Base-by-base conservation (phyloP, 257 asterid genomes). In the Salvia splendens region DNA sequence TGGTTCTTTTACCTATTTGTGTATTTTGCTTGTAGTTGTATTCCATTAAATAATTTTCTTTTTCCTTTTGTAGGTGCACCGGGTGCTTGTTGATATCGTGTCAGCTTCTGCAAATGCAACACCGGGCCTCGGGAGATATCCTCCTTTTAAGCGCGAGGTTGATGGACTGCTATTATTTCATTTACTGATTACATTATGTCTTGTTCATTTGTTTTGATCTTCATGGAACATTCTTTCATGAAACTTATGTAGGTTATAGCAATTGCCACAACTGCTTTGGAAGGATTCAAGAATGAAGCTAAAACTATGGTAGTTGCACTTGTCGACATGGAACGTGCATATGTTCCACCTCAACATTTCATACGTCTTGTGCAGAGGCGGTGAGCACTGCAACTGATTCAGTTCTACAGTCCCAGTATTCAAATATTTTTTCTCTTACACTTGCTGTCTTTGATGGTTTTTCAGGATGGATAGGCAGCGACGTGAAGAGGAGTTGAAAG, bases 251-350 rank as follows among this genome's bases (percentile, higher is more conserved):
- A 93, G 99, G 95, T 93, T 64, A 72, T 93, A 68, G 85, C 86
- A 68, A 86, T 93, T 71, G 99, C 99, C 65, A 79, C 96, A 45
- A 74, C 85, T 68, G 99, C 99, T 45, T 65, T 90, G 83, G 97
- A 93, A 81, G 95, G 95, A 17, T 93, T 86, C 80, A 93, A 88
- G 83, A 78, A 11, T 70, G 96, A 93, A 75, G 92, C 99, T 8
- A 88, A 82, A 80, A 90, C 75, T 71, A 93, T 93, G 97, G 99
- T 93, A 38, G 97, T 91, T 71, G 97, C 96, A 28, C 95, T 93
- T 80, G 99, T 93, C 45, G 97, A 93, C 86, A 93, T 93, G 99
- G 97, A 93, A 79, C 86, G 96, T 41, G 99, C 95, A 46, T 93
- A 86, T 83, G 99, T 93, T 64, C 99, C 99, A 62, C 96, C 99